phyloP scores from a whole-genome alignment of 345 rosid species.

The Eucalyptus marginata region DNA sequence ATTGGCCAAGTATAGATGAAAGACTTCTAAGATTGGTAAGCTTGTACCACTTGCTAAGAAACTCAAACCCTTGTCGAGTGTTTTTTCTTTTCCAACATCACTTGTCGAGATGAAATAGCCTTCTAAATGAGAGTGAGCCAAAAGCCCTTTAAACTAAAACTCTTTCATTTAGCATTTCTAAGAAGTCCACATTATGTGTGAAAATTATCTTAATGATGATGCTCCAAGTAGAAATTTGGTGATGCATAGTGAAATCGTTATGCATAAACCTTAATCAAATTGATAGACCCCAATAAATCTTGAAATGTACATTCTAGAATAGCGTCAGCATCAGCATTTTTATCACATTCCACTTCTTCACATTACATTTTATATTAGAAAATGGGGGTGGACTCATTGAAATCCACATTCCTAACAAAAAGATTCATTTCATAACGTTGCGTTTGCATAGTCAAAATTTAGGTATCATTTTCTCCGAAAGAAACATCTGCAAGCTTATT shows the following conservation, averaged over 20 bases:
- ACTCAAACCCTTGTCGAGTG: neutral
- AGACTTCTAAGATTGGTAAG: neutral
- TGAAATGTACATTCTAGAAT: neutral
- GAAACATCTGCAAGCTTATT: no score
- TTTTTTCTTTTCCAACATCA: neutral
- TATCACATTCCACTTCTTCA: no score
- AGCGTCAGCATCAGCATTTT: fast-evolving
- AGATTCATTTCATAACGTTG: no score
- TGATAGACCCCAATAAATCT: neutral
- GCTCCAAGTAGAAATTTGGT: neutral
- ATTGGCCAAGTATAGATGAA: neutral
- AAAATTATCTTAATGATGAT: neutral
- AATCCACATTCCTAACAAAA: no score
- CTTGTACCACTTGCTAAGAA: neutral
- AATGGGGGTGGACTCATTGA: no score
- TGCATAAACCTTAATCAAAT: neutral
- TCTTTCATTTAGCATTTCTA: neutral
- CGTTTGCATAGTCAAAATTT: no score
- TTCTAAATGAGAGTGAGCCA: neutral
- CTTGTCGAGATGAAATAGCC: neutral
- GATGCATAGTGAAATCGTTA: neutral
- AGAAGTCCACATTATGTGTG: neutral
- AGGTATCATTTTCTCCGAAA: no score
- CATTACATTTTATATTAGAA: no score
- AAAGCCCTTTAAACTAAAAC: neutral